Evolutionary conservation across 1,284 basidiomycete genomes (phyloP), one percentile per base, ranked within the genome.

Genomic region (Pascua guehoae): DNA sequence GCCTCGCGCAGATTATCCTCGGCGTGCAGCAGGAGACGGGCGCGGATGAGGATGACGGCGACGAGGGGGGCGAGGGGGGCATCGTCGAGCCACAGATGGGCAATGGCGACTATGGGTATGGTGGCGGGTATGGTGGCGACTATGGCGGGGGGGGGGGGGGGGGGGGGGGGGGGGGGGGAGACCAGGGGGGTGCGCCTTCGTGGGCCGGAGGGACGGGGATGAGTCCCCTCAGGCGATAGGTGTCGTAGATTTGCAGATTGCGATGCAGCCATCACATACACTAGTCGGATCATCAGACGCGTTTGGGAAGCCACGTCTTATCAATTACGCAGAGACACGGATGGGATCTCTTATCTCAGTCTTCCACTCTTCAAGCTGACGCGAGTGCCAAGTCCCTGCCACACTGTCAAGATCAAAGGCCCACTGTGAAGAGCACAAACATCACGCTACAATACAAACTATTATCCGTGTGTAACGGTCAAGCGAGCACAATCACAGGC

Each of bases 1-100:
- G 91, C 71, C 81, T 94, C 41, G 90, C 87, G 5, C 87, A 86
- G 62, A 80, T 93, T 57, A 86, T 91, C 53, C 79, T 88, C 47
- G 70, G 66, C 9, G 71, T 75, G 5, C 65, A 71, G 52, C 63
- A 62, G 42, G 76, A 74, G 64, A 75, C 73, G 17, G 74, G 72
- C 15, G 67, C 66, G 12, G 57, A 57, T 15, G 72, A 69, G 39
- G 74, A 73, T 12, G 70, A 73, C n/a, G 69, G 58, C 10, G 66
- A 62, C 15, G 66, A 57, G 4, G 64, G 51, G 8, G 65, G 57
- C 12, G 58, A 47, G 12, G 65, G 45, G 2, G 68, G 66, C 0
- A 54, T 71, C 14, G 55, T 72, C 15, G 71, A 72, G 58, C 72
- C 69, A 9, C 62, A 64, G 45, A 56, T 68, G 61, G 62, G 61